Percentiles rank a stretch among this genome's conserved stretches.
Evolutionary conservation across 2,329 filamentous ascomycete species (phyloP).

Genomic region (Paracamarosporium sp.): DNA sequence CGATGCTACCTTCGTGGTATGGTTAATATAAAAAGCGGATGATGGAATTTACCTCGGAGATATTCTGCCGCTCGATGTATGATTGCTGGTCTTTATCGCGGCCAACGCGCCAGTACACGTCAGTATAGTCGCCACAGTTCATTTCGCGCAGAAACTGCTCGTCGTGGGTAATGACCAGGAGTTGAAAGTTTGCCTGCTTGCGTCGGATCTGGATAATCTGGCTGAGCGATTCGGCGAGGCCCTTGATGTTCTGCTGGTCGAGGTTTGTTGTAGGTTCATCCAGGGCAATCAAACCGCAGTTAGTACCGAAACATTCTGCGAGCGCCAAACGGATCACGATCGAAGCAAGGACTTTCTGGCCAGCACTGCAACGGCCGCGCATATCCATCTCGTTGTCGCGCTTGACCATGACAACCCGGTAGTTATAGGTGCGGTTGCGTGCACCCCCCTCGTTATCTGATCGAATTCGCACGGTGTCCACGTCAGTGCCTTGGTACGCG

Average conservation of each 20-base stretch:
- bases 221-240: conserved; percentile 82
- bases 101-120: conserved; percentile 87
- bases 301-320: conserved; percentile 94
- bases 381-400: conserved; percentile 99
- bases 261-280: conserved; percentile 98
- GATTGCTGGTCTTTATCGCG: conserved; percentile 87
- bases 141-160: conserved; percentile 94
- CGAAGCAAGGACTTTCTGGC: conserved; percentile 93
- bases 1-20: neutral
- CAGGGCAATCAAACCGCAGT: conserved; percentile 93
- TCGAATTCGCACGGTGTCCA: conserved; percentile 94
- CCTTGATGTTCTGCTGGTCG: conserved; percentile 91
- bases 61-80: conserved; percentile 72
- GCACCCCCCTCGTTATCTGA: conserved; percentile 82
- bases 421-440: conserved; percentile 89
- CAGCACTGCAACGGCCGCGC: conserved; percentile 95
- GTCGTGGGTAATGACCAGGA: conserved; percentile 98
- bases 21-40: neutral
- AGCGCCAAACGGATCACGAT: conserved; percentile 97
- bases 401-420: conserved; percentile 97
- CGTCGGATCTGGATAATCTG: conserved; percentile 84
- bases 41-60: conserved; percentile 44
- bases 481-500: conserved; percentile 96
- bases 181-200: conserved; percentile 92
- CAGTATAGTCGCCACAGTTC: conserved; percentile 91